phyloP scores from a whole-genome alignment of 805 yeast species.

The Cyberlindnera mrakii region DNA sequence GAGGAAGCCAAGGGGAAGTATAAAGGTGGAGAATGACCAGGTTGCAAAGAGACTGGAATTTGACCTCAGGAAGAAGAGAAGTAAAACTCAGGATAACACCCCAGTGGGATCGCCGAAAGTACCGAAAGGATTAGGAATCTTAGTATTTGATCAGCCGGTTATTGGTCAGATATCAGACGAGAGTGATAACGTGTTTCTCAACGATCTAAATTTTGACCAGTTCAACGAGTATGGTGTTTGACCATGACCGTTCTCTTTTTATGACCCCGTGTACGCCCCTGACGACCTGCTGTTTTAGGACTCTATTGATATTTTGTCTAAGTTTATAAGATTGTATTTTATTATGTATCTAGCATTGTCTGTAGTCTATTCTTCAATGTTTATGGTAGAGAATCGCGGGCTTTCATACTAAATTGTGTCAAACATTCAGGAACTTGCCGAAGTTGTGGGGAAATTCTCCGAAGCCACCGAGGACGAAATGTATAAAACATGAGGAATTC shows the following conservation, averaged over 20 bases:
- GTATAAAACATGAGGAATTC: too few species aligned
- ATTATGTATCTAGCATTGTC: too few species aligned
- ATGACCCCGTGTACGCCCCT: too few species aligned
- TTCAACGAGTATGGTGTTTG: not conserved
- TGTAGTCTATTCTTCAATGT: too few species aligned
- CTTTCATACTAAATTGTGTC: too few species aligned
- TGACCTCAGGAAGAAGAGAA: conserved; percentile 7
- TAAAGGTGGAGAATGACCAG: conserved; percentile 12
- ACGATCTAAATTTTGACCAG: conserved; percentile 11
- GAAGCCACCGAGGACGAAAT: too few species aligned
- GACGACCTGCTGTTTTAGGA: too few species aligned
- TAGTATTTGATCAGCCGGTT: not conserved
- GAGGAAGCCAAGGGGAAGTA: conserved; percentile 3
- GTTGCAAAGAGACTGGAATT: conserved; percentile 20
- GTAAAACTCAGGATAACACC: conserved; percentile 2
- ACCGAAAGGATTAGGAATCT: not conserved
- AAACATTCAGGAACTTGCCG: too few species aligned
- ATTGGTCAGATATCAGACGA: conserved; percentile 1
- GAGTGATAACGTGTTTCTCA: conserved; percentile 13
- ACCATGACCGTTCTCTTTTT: not conserved
- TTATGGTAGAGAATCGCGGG: too few species aligned
- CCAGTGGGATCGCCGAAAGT: not conserved
- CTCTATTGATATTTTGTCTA: too few species aligned
- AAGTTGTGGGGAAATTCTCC: too few species aligned
- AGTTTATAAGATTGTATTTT: too few species aligned